Base-by-base conservation (phyloP, 2,329 filamentous ascomycete genomes). In the Trichoderma brevicompactum region DNA sequence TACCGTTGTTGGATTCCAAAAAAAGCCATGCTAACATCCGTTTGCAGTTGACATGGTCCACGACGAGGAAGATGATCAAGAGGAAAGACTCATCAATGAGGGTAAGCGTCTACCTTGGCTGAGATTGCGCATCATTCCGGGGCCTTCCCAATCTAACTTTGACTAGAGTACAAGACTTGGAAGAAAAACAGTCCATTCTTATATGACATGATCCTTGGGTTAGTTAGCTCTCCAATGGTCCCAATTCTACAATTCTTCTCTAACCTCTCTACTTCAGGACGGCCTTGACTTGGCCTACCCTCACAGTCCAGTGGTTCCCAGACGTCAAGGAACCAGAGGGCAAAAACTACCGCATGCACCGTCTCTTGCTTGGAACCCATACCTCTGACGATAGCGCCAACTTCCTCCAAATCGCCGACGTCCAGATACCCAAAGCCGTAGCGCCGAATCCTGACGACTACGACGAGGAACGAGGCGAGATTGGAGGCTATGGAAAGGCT, bases 161-260 rank as follows among this genome's bases (percentile, higher is more conserved):
- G 40, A 17, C 46, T 72, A 93, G 95, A 99, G 78, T 99, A 99
- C 86, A 99, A 99, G 79, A 97, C 94, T 70, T 99, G 95, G 95
- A 99, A 99, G 85, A 99, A 99, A 84, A 99, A 99, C 80, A 92
- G 92, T 70, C 94, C 95, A 3, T 98, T 98, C 75, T 90, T 99
- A 72, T 99, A 99, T 78, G 95, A 99, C 77, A 92, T 97, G 88
- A 95, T 99, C 70, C 85, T 98, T 69, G 94, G 89, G 88, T 89
- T 78, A 70, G 67, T 32, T 3, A 15, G 7, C 17, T 23, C 34
- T 54, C 15, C 41, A 17, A 52, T 54, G 40, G 2, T 34, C 15
- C 13, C 13, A 12, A 9, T 34, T 6, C 32, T 50, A 34, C 1
- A 41, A 19, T 17, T 12, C 74, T 28, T 34, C 10, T 15, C 59